Conservation (phyloP, 179 eudicot species). For the Carnegiea gigantea region DNA sequence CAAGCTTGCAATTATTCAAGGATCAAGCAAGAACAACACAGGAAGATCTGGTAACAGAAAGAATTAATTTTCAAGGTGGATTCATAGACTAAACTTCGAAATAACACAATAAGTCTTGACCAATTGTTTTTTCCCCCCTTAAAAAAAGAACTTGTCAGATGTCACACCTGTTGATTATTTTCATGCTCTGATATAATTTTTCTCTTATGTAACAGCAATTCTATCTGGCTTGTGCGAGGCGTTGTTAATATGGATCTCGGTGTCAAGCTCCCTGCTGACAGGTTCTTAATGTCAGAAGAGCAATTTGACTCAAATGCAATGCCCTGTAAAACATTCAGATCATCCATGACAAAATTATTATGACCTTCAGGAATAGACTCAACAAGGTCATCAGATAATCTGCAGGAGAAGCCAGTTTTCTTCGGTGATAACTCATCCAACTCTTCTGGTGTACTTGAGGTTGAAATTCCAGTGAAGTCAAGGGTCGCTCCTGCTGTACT, state of each 20-base stretch:
- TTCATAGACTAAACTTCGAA: neutral
- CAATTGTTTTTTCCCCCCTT: too few relatives aligned
- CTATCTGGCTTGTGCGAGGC: slow-evolving; percentile 81
- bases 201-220: slow-evolving; percentile 59
- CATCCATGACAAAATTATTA: slow-evolving; percentile 42
- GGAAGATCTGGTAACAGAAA: neutral
- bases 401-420: slow-evolving; percentile 29
- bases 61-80: neutral
- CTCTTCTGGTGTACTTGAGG: slow-evolving; percentile 49
- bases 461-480: slow-evolving; percentile 43
- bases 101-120: neutral
- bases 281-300: too few relatives aligned
- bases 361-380: slow-evolving; percentile 58
- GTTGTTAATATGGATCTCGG: slow-evolving; percentile 83
- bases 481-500: slow-evolving; percentile 51
- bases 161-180: slow-evolving; percentile 70
- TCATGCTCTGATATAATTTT: slow-evolving; percentile 75
- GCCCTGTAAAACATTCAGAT: slow-evolving; percentile 28
- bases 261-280: slow-evolving; percentile 28
- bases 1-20: neutral
- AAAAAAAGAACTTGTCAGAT: neutral
- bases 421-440: slow-evolving; percentile 53
- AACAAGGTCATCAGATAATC: slow-evolving; percentile 57
- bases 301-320: too few relatives aligned
- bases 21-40: neutral